Percentiles rank a stretch among this genome's conserved stretches.
Conservation (phyloP, 2,329 filamentous ascomycete species). For the Pestalotiopsis sp. region DNA sequence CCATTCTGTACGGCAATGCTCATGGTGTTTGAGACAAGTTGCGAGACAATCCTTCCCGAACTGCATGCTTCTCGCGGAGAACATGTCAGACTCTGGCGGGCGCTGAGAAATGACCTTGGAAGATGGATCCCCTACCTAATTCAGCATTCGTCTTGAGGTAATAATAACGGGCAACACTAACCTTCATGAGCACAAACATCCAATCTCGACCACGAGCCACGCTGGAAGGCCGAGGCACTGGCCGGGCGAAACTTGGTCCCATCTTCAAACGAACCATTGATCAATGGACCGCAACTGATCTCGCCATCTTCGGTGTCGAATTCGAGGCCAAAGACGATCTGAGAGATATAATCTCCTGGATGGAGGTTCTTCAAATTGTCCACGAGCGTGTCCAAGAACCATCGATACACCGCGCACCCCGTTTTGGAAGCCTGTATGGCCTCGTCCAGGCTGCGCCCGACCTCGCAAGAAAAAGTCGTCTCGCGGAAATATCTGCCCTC, state of each 20-base stretch:
- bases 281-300: neutral
- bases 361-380: neutral
- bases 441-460: neutral
- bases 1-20: constrained; percentile 5
- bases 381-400: neutral
- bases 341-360: neutral
- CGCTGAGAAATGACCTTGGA: neutral
- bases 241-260: neutral
- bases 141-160: neutral
- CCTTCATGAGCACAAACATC: neutral
- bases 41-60: neutral
- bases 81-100: neutral
- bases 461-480: neutral
- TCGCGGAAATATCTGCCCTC: neutral
- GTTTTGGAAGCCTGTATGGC: neutral
- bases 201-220: neutral
- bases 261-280: neutral
- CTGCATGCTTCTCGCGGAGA: neutral
- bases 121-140: neutral
- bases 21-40: constrained; percentile 3
- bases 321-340: neutral
- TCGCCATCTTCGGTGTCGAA: neutral
- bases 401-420: neutral
- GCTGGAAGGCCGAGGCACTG: no score
- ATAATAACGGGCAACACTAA: neutral